Base-by-base conservation (phyloP, 2,329 filamentous ascomycete species). In the Fusarium floridanum region DNA sequence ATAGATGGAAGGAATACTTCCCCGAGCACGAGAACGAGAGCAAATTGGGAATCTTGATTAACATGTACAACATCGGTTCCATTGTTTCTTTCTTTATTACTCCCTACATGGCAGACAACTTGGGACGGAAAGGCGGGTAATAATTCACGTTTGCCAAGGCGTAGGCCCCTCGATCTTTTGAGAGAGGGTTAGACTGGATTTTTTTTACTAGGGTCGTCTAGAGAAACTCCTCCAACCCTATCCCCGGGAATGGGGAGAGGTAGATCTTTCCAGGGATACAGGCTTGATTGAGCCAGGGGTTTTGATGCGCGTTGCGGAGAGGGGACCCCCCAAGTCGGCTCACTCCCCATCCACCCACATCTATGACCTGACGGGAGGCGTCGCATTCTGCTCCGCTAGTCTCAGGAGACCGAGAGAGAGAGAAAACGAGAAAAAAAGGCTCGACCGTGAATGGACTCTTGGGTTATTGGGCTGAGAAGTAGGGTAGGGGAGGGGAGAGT, bases 1-100 rank as follows among this genome's bases (percentile, higher is more conserved):
- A 88, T 68, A 81, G 81, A 20, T 91, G 88, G 88, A 84, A 87
- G 72, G 72, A 77, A 4, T 89, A 85, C 81, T 90, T 90, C 80
- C 82, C 83, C 36, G 80, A 85, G 39, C 41, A 73, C 64, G 56
- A 64, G 11, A 80, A 85, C 66, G 79, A 79, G 41, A 85, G 84
- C 80, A 84, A 84, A 78, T 82, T 88, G 32, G 86, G 85, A 53
- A 84, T 88, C 41, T 81, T 88, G 60, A 86, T 85, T 81, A 87
- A 86, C 80, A 87, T 87, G 84, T 87, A 86, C 82, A 87, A 85
- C 80, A 86, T 88, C 64, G 86, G 86, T 76, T 86, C 84, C 66
- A 86, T 88, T 64, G 73, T 85, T 17, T 85, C 84, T 39, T 86
- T 83, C 80, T 85, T 86, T 74, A 83, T 86, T 63, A 83, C 84